phyloP scores from a whole-genome alignment of 805 yeast species.

The Candida palmyrensis region DNA sequence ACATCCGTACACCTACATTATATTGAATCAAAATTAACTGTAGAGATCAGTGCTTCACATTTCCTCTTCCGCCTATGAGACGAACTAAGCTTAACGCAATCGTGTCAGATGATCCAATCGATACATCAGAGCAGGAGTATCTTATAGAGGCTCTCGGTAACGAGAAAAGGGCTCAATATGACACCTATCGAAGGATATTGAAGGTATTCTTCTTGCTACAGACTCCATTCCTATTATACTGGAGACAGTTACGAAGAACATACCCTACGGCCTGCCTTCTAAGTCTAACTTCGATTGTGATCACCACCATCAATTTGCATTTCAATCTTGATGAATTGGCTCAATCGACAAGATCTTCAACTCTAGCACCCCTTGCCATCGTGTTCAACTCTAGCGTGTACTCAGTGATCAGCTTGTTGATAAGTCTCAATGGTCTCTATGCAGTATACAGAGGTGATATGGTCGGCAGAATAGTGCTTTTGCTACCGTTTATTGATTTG shows the following conservation, averaged over 20 bases:
- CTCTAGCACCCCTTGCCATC: background rate
- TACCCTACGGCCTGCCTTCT: constrained; percentile 1
- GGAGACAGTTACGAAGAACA: constrained; percentile 1
- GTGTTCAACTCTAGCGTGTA: background rate
- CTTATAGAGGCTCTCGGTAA: background rate
- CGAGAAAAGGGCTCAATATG: background rate
- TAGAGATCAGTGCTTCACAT: background rate
- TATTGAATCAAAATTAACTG: background rate
- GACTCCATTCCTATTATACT: constrained; percentile 3
- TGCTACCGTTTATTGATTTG: constrained; percentile 10
- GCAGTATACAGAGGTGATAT: background rate
- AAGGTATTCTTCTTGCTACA: constrained; percentile 1
- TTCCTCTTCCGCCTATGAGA: constrained; percentile 2
- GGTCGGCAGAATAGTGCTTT: constrained; percentile 3
- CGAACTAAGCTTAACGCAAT: constrained; percentile 1
- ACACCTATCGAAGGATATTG: background rate
- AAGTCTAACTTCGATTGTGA: constrained; percentile 1
- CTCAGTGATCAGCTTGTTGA: background rate
- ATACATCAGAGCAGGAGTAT: constrained; percentile 1
- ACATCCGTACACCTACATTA: constrained; percentile 1
- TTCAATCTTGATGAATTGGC: constrained; percentile 1
- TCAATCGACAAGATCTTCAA: background rate
- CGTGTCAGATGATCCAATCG: constrained; percentile 4
- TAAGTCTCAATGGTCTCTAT: background rate
- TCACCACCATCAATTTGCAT: background rate